phyloP scores from a whole-genome alignment of 2,329 filamentous ascomycete species.

The Huntiella abstrusa region DNA sequence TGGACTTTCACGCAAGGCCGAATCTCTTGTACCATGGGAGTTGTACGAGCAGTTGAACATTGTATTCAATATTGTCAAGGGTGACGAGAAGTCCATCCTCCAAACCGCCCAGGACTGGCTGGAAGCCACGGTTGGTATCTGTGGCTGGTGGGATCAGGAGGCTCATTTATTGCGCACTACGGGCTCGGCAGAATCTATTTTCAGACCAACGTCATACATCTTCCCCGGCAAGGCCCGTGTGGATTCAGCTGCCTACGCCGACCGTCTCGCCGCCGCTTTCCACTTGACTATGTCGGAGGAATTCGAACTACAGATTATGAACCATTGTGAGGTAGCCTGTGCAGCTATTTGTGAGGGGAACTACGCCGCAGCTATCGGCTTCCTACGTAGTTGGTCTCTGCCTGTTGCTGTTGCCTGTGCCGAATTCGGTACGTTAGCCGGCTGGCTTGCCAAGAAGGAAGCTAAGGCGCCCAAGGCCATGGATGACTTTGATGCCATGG shows the following conservation, averaged over 20 bases:
- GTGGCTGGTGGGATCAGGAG: constrained; percentile 92
- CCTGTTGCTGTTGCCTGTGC: constrained; percentile 59
- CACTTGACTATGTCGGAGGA: constrained; percentile 48
- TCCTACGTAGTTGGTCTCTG: constrained; percentile 65
- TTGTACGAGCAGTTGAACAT: constrained; percentile 71
- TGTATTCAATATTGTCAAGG: constrained; percentile 65
- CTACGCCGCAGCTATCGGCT: constrained; percentile 51
- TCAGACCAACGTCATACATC: constrained; percentile 15
- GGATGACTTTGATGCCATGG: constrained; percentile 43
- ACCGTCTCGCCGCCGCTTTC: constrained; percentile 53
- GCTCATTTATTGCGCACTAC: not conserved
- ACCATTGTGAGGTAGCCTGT: constrained; percentile 60
- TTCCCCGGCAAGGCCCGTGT: constrained; percentile 6
- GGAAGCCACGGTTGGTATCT: constrained; percentile 65
- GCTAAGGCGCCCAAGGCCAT: constrained; percentile 32
- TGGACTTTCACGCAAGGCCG: constrained; percentile 55
- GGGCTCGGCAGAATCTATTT: too few species aligned
- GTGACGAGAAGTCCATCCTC: constrained; percentile 56
- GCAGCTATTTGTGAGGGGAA: constrained; percentile 73
- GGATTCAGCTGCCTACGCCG: constrained; percentile 44
- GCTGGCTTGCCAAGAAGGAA: constrained; percentile 54
- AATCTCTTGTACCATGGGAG: constrained; percentile 74
- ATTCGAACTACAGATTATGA: constrained; percentile 58
- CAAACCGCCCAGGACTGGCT: constrained; percentile 75
- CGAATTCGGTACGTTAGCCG: constrained; percentile 66